Conservation (phyloP, 768 basidiomycete species). For the Crepidotus variabilis region DNA sequence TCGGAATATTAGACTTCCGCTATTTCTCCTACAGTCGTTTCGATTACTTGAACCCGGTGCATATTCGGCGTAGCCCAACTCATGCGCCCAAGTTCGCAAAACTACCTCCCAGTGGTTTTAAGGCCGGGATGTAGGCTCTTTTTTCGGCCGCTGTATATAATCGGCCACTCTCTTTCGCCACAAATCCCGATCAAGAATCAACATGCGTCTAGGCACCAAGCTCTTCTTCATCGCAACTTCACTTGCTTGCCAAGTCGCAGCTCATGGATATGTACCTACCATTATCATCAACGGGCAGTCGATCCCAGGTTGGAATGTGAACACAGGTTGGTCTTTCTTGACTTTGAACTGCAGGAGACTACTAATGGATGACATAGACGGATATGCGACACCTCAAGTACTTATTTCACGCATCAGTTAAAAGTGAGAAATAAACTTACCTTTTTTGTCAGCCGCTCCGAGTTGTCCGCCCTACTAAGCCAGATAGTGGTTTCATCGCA, state of each 20-base stretch:
- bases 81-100: too few relatives aligned
- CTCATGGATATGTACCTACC: slow-evolving; percentile 32
- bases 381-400: slow-evolving; percentile 30
- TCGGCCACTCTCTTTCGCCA: too few relatives aligned
- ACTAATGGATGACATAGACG: slow-evolving; percentile 15
- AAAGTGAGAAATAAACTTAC: not conserved
- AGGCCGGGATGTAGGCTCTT: too few relatives aligned
- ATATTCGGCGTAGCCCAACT: too few relatives aligned
- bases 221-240: not conserved
- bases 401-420: not conserved
- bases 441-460: slow-evolving; percentile 22
- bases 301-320: slow-evolving; percentile 32
- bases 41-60: too few relatives aligned
- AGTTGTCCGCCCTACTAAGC: slow-evolving; percentile 31
- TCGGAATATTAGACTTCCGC: too few relatives aligned
- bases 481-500: slow-evolving; percentile 32
- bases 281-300: slow-evolving; percentile 28
- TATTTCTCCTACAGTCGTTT: too few relatives aligned
- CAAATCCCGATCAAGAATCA: not conserved
- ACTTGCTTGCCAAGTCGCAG: slow-evolving; percentile 21
- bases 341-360: not conserved
- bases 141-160: too few relatives aligned
- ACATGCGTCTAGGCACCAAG: not conserved
- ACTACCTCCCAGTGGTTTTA: too few relatives aligned
- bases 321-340: slow-evolving; percentile 17